These are phyloP conservation scores for Diplodia mutila DNA, from an alignment of 2,329 filamentous ascomycete species.

Conservation along the genomic window DNA sequence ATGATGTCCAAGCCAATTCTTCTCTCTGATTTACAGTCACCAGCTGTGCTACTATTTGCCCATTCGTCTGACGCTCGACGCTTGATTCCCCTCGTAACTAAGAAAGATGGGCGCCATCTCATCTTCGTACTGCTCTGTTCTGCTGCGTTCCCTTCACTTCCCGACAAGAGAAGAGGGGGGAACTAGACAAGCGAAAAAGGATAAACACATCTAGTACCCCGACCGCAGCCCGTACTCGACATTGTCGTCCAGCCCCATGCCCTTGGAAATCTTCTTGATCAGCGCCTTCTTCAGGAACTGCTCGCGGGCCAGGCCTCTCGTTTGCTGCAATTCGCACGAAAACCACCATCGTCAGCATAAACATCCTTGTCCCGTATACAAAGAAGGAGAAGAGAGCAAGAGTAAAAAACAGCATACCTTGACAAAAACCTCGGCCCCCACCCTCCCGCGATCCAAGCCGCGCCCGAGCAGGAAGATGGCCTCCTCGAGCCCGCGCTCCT, in stretches of 20 bases:
- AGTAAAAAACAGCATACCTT: constrained; percentile 56
- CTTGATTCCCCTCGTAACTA: neutral
- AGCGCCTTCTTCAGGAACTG: constrained; percentile 84
- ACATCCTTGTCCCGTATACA: neutral
- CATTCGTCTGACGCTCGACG: neutral
- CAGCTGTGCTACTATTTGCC: neutral
- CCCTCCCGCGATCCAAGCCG: constrained; percentile 72
- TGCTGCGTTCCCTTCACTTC: neutral
- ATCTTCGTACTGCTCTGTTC: neutral
- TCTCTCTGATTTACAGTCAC: neutral
- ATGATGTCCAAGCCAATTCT: neutral
- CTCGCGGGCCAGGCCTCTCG: constrained; percentile 73
- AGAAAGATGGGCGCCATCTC: neutral
- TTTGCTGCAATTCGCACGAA: constrained; percentile 49
- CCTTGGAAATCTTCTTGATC: constrained; percentile 73
- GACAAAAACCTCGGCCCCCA: constrained; percentile 74
- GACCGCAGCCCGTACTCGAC: neutral
- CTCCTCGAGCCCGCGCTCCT: constrained; percentile 84
- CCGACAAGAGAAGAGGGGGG: neutral
- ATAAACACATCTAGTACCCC: neutral
- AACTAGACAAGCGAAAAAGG: neutral
- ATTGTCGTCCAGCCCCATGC: constrained; percentile 67
- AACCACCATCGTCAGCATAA: neutral
- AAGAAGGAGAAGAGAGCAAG: neutral
- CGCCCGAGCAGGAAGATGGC: constrained; percentile 80